Base-by-base conservation (phyloP, 331 rosid genomes). In the Saraca asoca region DNA sequence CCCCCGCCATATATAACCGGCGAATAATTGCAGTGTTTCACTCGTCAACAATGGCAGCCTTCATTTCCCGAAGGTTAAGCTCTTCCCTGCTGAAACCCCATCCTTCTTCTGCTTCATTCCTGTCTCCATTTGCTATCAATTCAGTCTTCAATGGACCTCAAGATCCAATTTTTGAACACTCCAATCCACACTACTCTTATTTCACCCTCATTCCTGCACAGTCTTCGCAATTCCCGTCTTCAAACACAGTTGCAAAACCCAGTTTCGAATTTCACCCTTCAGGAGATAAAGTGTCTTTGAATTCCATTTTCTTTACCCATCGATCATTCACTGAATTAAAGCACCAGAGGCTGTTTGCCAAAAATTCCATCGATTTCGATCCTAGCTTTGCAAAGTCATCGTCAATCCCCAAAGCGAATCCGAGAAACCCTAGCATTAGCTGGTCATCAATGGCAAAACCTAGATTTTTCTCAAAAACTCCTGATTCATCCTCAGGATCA, bases 381-480 rank as follows among this genome's bases (percentile, higher is more conserved):
- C 44, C 49, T 55, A 63, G 6, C 20, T 29, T 12, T 31, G 45
- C 57, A 45, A 5, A 48, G 29, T 7, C 31, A 7, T 29, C 2
- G 0, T 45, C 19, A 50, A 33, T 5, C 68, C 68, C 20, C 58
- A 8, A 34, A 18, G 45, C 46, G 11, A 62, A 61, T 33, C 42
- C 61, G 14, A 16, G 0, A 13, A 46, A n/a, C 44, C 69, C 43
- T 38, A 43, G 52, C 10, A 5, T 42, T 19, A 18, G 58, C 11
- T 44, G 19, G 41, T 34, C 34, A 12, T 46, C 33, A 17, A n/a
- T 41, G 5, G 13, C 51, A 31, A 75, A 7, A 58, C 73, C 78
- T 72, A 80, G 72, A 16, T 76, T 68, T 55, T 67, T 73, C 51
- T 84, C 93, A 42, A 24, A 24, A 24, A 83, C 91, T 51, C 51